Conservation (phyloP, 2,329 filamentous ascomycete species). For the Curvularia verruculosa region DNA sequence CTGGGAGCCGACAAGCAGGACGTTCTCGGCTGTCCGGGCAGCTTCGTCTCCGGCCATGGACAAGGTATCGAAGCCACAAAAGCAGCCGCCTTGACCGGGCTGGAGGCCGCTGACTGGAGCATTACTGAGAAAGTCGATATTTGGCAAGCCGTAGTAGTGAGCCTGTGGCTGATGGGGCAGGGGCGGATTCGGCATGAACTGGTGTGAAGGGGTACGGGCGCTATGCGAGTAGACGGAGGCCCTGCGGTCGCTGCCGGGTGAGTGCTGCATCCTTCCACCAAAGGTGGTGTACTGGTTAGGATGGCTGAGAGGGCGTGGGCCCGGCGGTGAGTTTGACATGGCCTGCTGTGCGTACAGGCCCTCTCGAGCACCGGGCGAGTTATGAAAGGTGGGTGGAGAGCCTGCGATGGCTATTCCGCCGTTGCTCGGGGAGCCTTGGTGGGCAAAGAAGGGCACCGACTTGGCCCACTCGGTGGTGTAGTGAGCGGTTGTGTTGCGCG, state of each 20-base stretch:
- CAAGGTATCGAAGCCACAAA: conserved; percentile 80
- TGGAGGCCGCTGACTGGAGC: conserved; percentile 59
- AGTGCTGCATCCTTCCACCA: conserved; percentile 46
- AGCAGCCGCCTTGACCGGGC: conserved; percentile 73
- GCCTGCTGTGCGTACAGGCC: conserved; percentile 46
- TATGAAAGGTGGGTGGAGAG: conserved; percentile 51
- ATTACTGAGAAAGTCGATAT: conserved; percentile 67
- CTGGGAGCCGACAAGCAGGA: conserved; percentile 78
- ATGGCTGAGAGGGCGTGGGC: conserved; percentile 52
- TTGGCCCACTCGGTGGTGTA: conserved; percentile 57
- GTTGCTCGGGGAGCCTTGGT: conserved; percentile 48
- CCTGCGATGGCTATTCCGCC: conserved; percentile 53
- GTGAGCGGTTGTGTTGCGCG: conserved; percentile 44
- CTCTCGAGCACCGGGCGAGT: conserved; percentile 41
- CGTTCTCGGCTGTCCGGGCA: conserved; percentile 61
- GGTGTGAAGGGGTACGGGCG: conserved; percentile 50
- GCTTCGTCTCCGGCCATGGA: conserved; percentile 54
- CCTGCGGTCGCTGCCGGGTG: conserved; percentile 51
- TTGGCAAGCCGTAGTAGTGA: conserved; percentile 77
- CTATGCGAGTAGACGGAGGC: conserved; percentile 60
- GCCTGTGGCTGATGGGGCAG: conserved; percentile 76
- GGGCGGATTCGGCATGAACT: conserved; percentile 63
- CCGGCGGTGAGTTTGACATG: conserved; percentile 49
- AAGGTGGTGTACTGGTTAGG: conserved; percentile 54
- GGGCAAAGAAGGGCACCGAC: conserved; percentile 51